Evolutionary conservation across 2,329 filamentous ascomycete genomes (phyloP).

Genomic region (Mariannaea sp.): DNA sequence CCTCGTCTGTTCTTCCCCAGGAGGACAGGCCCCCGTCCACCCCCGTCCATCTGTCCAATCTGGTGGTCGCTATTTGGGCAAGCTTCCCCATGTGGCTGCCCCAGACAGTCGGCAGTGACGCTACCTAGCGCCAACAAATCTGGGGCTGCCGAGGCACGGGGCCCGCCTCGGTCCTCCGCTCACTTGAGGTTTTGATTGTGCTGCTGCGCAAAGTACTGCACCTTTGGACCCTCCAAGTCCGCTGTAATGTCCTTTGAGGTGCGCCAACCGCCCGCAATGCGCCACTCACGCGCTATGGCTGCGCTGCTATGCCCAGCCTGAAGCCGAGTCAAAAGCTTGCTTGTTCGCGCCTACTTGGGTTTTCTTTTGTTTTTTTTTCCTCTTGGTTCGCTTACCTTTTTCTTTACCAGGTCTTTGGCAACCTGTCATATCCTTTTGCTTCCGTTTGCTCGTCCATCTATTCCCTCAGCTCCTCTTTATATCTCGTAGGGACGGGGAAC

Average conservation of each 20-base stretch:
- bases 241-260: too few species aligned
- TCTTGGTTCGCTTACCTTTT: not conserved
- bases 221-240: too few species aligned
- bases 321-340: slow-evolving; percentile 15
- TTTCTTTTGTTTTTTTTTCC: not conserved
- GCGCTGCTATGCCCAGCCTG: slow-evolving; percentile 12
- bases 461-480: too few species aligned
- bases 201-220: too few species aligned
- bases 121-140: slow-evolving; percentile 28
- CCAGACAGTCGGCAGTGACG: slow-evolving; percentile 17
- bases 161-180: slow-evolving; percentile 34
- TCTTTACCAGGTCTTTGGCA: not conserved
- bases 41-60: slow-evolving; percentile 2
- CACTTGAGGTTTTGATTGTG: slow-evolving; percentile 10
- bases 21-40: too few species aligned
- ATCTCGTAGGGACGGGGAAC: too few species aligned
- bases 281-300: too few species aligned
- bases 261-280: too few species aligned
- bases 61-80: not conserved
- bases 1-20: not conserved
- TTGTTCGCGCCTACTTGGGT: slow-evolving; percentile 3
- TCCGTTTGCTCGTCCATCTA: too few species aligned
- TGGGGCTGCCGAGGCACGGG: slow-evolving; percentile 40
- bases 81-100: slow-evolving; percentile 9
- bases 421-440: too few species aligned